Percentiles rank a stretch among this genome's conserved stretches.
phyloP scores from a whole-genome alignment of 768 basidiomycete species.

The Crucibulum laeve region DNA sequence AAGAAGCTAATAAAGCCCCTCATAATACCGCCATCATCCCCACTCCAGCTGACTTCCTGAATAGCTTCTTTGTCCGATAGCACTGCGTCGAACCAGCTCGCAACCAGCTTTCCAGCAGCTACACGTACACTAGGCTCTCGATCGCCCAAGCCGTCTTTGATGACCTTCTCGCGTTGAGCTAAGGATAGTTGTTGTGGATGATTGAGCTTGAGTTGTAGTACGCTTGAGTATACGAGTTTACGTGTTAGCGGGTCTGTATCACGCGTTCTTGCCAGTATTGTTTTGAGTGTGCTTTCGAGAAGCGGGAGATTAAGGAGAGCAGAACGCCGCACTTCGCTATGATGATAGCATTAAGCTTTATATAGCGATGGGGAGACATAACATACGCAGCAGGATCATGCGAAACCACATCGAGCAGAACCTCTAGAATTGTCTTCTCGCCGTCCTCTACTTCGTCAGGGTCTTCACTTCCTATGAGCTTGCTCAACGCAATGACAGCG shows the following conservation, averaged over 20 bases:
- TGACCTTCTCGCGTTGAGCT: conserved; percentile 76
- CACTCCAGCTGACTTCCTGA: conserved; percentile 25
- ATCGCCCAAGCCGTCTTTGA: conserved; percentile 88
- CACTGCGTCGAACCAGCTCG: conserved; percentile 75
- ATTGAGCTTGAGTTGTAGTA: conserved; percentile 50
- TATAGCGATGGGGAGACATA: neutral
- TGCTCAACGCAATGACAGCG: conserved; percentile 77
- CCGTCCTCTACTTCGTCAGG: conserved; percentile 45
- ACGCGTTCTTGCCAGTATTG: conserved; percentile 74
- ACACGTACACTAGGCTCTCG: conserved; percentile 77
- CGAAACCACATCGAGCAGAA: conserved; percentile 63
- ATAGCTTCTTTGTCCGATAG: conserved; percentile 29
- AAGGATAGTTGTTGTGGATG: conserved; percentile 74
- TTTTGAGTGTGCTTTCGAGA: conserved; percentile 52
- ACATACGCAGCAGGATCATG: conserved; percentile 70
- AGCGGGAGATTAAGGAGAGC: conserved; percentile 76
- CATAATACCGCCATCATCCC: conserved; percentile 45
- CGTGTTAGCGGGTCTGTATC: conserved; percentile 82
- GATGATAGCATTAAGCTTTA: conserved; percentile 1
- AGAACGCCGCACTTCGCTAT: conserved; percentile 87
- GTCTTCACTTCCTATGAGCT: conserved; percentile 71
- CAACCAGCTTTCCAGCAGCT: conserved; percentile 78
- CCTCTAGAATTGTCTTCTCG: conserved; percentile 54
- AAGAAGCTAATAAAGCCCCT: conserved; percentile 41
- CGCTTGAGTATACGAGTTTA: conserved; percentile 67